Conservation (phyloP, 768 basidiomycete species). For the Rhodotorula diobovata region DNA sequence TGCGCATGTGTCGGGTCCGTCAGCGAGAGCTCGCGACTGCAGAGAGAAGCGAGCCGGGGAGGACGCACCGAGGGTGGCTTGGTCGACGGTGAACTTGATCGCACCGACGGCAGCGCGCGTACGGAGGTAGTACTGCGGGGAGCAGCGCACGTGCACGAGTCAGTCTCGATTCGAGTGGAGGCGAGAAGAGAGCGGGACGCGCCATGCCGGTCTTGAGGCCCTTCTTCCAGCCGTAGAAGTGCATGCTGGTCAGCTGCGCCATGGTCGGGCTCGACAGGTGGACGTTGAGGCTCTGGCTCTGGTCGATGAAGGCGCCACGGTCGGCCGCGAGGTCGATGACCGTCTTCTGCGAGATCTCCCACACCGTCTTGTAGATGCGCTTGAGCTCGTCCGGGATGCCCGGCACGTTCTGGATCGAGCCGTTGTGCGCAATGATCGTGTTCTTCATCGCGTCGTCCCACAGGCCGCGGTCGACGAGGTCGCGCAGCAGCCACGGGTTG, state of each 20-base stretch:
- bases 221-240: slow-evolving; percentile 99
- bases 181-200: neutral
- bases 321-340: slow-evolving; percentile 98
- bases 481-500: slow-evolving; percentile 97
- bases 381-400: slow-evolving; percentile 84
- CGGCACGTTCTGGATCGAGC: slow-evolving; percentile 56
- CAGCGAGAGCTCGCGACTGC: neutral
- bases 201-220: slow-evolving; percentile 95
- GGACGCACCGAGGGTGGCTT: slow-evolving; percentile 41
- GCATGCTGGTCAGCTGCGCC: slow-evolving; percentile 91
- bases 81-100: slow-evolving; percentile 87
- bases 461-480: slow-evolving; percentile 86
- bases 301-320: slow-evolving; percentile 95
- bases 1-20: neutral
- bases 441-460: slow-evolving; percentile 99
- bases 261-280: slow-evolving; percentile 82
- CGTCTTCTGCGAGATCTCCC: slow-evolving; percentile 99
- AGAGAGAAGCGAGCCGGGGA: neutral
- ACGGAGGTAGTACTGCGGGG: slow-evolving; percentile 64
- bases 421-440: slow-evolving; percentile 95
- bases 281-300: slow-evolving; percentile 89
- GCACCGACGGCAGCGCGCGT: slow-evolving; percentile 92
- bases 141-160: neutral
- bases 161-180: neutral
- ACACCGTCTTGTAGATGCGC: slow-evolving; percentile 99